Conservation (phyloP, 2,329 filamentous ascomycete species). For the Xylaria sp. region DNA sequence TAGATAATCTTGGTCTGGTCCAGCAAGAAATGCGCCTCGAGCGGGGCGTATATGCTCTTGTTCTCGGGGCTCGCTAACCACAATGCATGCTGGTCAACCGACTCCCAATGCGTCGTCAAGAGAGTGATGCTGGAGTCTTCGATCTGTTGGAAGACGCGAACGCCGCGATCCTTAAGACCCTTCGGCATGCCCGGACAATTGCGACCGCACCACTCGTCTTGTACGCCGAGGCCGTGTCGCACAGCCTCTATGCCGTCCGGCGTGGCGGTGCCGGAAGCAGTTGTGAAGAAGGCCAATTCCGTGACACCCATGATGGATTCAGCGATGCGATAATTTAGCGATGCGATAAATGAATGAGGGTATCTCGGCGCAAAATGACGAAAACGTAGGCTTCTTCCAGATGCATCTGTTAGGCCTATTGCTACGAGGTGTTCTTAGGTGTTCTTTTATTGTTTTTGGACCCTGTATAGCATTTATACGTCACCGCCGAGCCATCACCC, state of each 20-base stretch:
- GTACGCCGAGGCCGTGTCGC: slow-evolving; percentile 37
- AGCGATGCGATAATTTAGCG: not conserved
- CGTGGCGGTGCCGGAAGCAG: slow-evolving; percentile 33
- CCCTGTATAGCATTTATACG: not conserved
- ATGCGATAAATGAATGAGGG: not conserved
- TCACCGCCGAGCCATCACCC: too few relatives aligned
- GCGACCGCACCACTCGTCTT: slow-evolving; percentile 45
- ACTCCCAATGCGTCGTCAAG: slow-evolving; percentile 50
- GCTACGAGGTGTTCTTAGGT: not conserved
- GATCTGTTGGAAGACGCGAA: slow-evolving; percentile 39
- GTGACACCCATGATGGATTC: slow-evolving; percentile 27
- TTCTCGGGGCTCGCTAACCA: slow-evolving; percentile 51
- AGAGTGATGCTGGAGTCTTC: slow-evolving; percentile 44
- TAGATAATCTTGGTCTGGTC: slow-evolving; percentile 46
- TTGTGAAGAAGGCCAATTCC: slow-evolving; percentile 33
- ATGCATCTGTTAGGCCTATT: not conserved
- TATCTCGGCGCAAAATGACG: not conserved
- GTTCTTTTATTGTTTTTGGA: not conserved
- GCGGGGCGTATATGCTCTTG: slow-evolving; percentile 36
- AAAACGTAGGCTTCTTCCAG: not conserved
- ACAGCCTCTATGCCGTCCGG: slow-evolving; percentile 39
- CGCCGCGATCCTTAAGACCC: slow-evolving; percentile 40
- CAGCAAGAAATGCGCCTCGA: slow-evolving; percentile 40
- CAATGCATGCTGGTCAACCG: slow-evolving; percentile 42
- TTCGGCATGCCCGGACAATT: slow-evolving; percentile 40